Evolutionary conservation across 345 rosid species (phyloP).

Genomic region (Acer saccharum): DNA sequence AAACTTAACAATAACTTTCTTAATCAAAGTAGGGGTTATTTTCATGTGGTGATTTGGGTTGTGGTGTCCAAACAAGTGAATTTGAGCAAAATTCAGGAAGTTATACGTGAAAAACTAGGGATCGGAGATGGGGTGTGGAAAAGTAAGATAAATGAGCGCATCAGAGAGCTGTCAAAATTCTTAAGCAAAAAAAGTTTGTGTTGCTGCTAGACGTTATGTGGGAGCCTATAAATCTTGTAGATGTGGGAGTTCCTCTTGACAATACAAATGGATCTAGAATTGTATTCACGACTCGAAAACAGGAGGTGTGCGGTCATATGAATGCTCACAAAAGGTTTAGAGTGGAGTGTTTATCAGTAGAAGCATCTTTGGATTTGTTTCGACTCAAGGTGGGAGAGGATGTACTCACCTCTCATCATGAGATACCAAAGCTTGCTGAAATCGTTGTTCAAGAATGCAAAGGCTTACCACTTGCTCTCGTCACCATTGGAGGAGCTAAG

Average conservation of each 20-base stretch:
- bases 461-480: slow-evolving; percentile 27
- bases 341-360: slow-evolving; percentile 13
- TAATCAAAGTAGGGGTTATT: background rate
- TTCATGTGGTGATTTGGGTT: background rate
- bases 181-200: slow-evolving; percentile 14
- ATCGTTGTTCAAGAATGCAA: slow-evolving; percentile 18
- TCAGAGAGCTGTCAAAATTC: background rate
- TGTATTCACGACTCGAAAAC: slow-evolving; percentile 27
- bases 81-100: background rate
- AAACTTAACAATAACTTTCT: background rate
- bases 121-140: background rate
- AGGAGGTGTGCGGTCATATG: slow-evolving; percentile 33
- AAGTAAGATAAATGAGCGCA: background rate
- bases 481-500: slow-evolving; percentile 27
- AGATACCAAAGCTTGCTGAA: slow-evolving; percentile 17
- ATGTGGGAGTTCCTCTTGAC: slow-evolving; percentile 25
- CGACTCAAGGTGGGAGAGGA: slow-evolving; percentile 17
- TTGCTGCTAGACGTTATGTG: slow-evolving; percentile 19
- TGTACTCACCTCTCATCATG: slow-evolving; percentile 6
- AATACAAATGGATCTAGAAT: slow-evolving; percentile 14
- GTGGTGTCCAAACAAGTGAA: background rate
- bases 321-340: slow-evolving; percentile 17
- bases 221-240: background rate
- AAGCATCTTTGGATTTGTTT: slow-evolving; percentile 27
- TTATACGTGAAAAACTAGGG: slow-evolving; percentile 8